phyloP scores from a whole-genome alignment of 163 green algal genomes.

The Scenedesmus sp. region DNA sequence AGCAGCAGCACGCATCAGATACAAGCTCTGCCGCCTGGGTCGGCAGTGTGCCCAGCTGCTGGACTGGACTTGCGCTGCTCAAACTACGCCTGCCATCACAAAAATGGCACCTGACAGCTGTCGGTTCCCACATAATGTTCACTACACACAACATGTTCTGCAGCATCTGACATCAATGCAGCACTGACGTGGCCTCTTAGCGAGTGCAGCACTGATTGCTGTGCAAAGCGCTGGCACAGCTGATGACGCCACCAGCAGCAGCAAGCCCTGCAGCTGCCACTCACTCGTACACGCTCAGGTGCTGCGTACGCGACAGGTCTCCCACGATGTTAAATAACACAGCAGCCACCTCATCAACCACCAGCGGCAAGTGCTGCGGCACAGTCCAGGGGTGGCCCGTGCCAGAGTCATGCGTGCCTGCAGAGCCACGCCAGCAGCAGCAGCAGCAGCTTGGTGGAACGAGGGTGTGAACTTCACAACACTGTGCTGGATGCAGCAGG shows the following conservation, averaged over 20 bases:
- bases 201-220: background rate
- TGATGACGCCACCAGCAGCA: background rate
- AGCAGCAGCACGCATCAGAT: too few relatives aligned
- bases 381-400: constrained; percentile 36
- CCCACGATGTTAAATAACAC: constrained; percentile 35
- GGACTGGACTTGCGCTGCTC: too few relatives aligned
- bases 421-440: too few relatives aligned
- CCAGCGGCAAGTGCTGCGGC: constrained; percentile 16
- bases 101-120: too few relatives aligned
- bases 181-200: too few relatives aligned
- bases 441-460: background rate
- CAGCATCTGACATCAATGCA: background rate
- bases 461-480: too few relatives aligned
- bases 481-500: too few relatives aligned
- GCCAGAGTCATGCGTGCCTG: constrained; percentile 46
- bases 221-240: background rate
- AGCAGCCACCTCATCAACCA: constrained; percentile 30
- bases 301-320: constrained; percentile 40
- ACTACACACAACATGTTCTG: background rate
- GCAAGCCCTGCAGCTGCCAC: background rate
- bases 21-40: too few relatives aligned
- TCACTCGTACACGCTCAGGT: constrained; percentile 42
- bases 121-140: too few relatives aligned
- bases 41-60: too few relatives aligned
- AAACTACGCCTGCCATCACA: too few relatives aligned